Percentiles rank a stretch among this genome's conserved stretches.
Conservation (phyloP, 805 yeast species). For the Starmera pachycereana region DNA sequence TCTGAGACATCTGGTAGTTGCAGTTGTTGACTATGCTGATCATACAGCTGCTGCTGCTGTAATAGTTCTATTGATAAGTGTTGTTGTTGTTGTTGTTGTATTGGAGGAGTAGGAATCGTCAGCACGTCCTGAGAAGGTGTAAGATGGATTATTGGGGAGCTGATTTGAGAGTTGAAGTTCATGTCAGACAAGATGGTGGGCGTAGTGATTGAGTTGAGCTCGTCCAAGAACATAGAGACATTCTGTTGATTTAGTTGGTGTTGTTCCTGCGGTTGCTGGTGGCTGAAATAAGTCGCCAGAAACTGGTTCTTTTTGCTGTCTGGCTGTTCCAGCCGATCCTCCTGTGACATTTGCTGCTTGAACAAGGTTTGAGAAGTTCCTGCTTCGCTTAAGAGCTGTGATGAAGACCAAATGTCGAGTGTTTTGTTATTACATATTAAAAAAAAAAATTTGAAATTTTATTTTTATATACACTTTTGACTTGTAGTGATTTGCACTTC, state of each 20-base stretch:
- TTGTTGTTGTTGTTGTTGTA: background rate
- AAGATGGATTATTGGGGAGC: no score
- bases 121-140: background rate
- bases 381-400: background rate
- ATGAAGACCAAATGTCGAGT: background rate
- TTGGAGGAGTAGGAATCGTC: background rate
- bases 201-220: constrained; percentile 6
- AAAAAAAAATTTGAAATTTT: background rate
- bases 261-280: background rate
- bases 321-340: background rate
- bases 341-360: background rate
- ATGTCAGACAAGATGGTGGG: constrained; percentile 1
- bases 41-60: no score
- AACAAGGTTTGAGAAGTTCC: no score
- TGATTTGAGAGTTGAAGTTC: no score
- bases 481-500: background rate
- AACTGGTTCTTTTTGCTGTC: constrained; percentile 1
- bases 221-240: constrained; percentile 11
- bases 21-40: no score
- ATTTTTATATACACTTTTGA: no score
- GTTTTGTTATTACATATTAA: background rate
- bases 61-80: no score
- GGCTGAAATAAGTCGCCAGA: background rate
- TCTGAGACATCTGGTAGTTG: no score
- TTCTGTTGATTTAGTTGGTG: constrained; percentile 1